These are phyloP conservation scores for Zymoseptoria passerinii DNA, from an alignment of 2,329 filamentous ascomycete genomes.

Conservation along the genomic window DNA sequence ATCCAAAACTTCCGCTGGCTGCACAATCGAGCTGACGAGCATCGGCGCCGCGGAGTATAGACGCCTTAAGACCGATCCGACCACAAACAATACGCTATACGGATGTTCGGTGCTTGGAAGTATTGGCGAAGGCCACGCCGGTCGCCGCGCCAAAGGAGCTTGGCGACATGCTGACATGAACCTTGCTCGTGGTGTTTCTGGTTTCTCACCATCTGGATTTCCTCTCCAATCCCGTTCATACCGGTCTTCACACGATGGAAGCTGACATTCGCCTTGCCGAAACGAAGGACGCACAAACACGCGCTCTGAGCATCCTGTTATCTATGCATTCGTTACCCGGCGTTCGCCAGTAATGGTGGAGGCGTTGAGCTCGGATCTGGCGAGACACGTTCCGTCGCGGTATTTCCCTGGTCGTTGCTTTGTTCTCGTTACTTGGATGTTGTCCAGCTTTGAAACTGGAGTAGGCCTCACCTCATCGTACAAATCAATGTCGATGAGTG, in stretches of 20 bases:
- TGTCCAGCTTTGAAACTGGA: background rate
- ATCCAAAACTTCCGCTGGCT: background rate
- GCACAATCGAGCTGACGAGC: background rate
- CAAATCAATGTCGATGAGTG: background rate
- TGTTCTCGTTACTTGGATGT: background rate
- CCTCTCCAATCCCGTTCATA: background rate
- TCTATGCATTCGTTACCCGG: background rate
- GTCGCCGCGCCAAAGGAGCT: background rate
- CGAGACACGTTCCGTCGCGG: background rate
- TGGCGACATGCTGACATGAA: background rate
- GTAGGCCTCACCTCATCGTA: background rate
- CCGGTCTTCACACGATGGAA: background rate
- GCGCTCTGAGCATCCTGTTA: background rate
- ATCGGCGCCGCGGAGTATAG: background rate
- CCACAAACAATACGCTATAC: background rate
- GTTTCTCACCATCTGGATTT: background rate
- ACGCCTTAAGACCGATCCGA: background rate
- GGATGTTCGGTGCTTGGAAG: background rate
- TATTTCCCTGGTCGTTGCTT: background rate
- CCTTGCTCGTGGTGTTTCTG: background rate
- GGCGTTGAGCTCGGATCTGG: background rate
- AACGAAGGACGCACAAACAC: background rate
- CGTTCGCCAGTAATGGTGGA: background rate
- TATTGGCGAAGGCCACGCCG: background rate
- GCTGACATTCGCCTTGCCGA: no score